Conservation (phyloP, 306 rosid species). For the Mimosa pudica region DNA sequence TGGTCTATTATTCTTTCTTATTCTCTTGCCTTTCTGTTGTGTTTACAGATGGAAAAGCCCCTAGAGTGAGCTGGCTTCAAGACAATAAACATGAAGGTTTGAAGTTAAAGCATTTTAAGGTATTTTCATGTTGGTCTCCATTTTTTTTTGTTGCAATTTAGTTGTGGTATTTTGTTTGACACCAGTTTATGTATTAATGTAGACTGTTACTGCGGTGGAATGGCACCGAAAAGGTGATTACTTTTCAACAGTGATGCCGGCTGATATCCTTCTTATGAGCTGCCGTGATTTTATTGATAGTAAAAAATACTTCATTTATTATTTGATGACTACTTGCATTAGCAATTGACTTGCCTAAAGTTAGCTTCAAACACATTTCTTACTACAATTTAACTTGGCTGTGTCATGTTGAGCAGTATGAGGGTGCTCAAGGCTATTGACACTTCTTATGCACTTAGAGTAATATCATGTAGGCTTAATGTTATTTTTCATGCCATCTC, state of each 20-base stretch:
- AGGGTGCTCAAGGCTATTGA: slow-evolving; percentile 6
- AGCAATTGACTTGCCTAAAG: background rate
- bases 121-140: slow-evolving; percentile 39
- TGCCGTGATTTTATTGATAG: background rate
- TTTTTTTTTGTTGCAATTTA: slow-evolving; percentile 10
- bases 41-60: slow-evolving; percentile 42
- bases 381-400: background rate
- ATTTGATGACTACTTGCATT: background rate
- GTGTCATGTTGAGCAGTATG: slow-evolving; percentile 14
- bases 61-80: slow-evolving; percentile 74
- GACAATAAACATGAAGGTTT: slow-evolving; percentile 70
- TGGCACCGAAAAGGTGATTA: slow-evolving; percentile 99
- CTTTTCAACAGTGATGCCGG: slow-evolving; percentile 86
- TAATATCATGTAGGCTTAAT: too few species aligned
- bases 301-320: slow-evolving; percentile 1
- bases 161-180: slow-evolving; percentile 27
- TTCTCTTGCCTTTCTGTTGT: slow-evolving; percentile 30
- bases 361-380: background rate
- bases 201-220: slow-evolving; percentile 83
- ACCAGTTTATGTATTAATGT: slow-evolving; percentile 41
- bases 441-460: slow-evolving; percentile 4
- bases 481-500: too few species aligned
- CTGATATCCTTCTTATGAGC: slow-evolving; percentile 76
- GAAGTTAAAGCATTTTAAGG: slow-evolving; percentile 84
- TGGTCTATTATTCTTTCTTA: slow-evolving; percentile 23